These are phyloP conservation scores for Passiflora organensis DNA, from an alignment of 345 rosid species.

Conservation along the genomic window DNA sequence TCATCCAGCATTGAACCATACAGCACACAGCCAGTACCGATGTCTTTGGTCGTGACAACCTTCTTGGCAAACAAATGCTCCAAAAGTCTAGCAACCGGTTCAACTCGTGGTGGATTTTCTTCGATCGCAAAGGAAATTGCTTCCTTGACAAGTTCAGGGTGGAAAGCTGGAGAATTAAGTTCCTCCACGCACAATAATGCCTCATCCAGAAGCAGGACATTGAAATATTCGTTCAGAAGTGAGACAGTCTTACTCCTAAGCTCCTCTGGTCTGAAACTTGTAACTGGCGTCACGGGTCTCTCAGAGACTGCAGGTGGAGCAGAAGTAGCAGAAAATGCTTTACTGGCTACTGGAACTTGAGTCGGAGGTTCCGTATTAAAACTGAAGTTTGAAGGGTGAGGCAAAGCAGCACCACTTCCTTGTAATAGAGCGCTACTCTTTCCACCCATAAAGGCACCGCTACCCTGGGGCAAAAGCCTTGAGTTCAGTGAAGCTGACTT, in stretches of 20 bases:
- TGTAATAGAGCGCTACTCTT: slow-evolving; percentile 78
- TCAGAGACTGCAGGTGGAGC: slow-evolving; percentile 26
- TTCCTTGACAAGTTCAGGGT: slow-evolving; percentile 76
- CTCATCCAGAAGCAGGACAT: slow-evolving; percentile 49
- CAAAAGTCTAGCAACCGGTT: slow-evolving; percentile 43
- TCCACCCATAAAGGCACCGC: slow-evolving; percentile 57
- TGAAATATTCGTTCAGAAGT: slow-evolving; percentile 71
- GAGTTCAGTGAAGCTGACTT: slow-evolving; percentile 41
- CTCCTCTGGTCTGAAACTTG: slow-evolving; percentile 33
- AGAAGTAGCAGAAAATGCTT: slow-evolving; percentile 21
- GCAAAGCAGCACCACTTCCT: slow-evolving; percentile 39
- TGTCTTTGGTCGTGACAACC: slow-evolving; percentile 42
- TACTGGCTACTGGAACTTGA: slow-evolving; percentile 23
- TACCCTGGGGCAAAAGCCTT: slow-evolving; percentile 75
- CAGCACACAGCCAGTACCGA: slow-evolving; percentile 59
- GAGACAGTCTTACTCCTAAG: slow-evolving; percentile 58
- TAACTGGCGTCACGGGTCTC: slow-evolving; percentile 28
- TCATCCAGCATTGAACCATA: slow-evolving; percentile 74
- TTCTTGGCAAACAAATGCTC: slow-evolving; percentile 44
- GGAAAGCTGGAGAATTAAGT: slow-evolving; percentile 54
- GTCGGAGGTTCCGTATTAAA: slow-evolving; percentile 29
- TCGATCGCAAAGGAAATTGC: slow-evolving; percentile 68
- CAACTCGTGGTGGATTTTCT: slow-evolving; percentile 57
- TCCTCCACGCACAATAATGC: slow-evolving; percentile 74
- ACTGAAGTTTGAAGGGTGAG: slow-evolving; percentile 19